A percentile compares a stretch with the other conserved stretches of the same genome.
Evolutionary conservation across 2,329 filamentous ascomycete genomes (phyloP).

Genomic region (Colletotrichum coccodes): DNA sequence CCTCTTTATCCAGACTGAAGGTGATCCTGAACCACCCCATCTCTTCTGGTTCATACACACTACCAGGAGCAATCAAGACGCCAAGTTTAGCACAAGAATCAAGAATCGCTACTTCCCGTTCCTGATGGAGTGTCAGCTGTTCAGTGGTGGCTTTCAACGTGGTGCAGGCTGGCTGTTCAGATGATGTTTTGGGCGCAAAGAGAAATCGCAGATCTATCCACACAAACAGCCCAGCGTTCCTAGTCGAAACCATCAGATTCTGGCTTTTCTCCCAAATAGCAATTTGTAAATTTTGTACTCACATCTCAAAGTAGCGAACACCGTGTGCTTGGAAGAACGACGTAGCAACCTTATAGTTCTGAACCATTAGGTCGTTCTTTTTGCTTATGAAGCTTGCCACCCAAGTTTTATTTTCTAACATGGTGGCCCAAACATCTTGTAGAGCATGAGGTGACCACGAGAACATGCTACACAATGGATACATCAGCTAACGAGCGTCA

Average conservation of each 20-base stretch:
- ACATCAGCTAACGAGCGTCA: not conserved
- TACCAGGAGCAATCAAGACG: conserved; percentile 33
- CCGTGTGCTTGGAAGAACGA: not conserved
- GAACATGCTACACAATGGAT: conserved; percentile 15
- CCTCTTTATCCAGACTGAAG: conserved; percentile 32
- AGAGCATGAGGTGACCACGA: conserved; percentile 26
- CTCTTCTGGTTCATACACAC: conserved; percentile 35
- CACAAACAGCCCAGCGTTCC: conserved; percentile 36
- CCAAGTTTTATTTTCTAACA: conserved; percentile 17
- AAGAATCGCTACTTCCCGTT: conserved; percentile 30
- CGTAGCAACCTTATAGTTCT: not conserved
- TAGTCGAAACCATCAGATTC: not conserved
- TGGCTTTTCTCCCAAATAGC: too few relatives aligned
- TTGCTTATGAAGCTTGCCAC: not conserved
- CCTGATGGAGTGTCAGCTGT: not conserved
- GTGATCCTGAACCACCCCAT: conserved; percentile 39
- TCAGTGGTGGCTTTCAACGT: not conserved
- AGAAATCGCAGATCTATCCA: conserved; percentile 37
- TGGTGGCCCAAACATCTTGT: conserved; percentile 29
- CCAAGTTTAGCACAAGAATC: conserved; percentile 26
- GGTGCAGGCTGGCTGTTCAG: not conserved
- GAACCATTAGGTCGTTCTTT: conserved; percentile 16
- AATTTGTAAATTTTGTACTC: not conserved
- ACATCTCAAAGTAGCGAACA: conserved; percentile 21
- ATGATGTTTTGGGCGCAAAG: too few relatives aligned